These are phyloP conservation scores for Linaria vulgaris DNA, from an alignment of 257 asterid species.

Conservation along the genomic window DNA sequence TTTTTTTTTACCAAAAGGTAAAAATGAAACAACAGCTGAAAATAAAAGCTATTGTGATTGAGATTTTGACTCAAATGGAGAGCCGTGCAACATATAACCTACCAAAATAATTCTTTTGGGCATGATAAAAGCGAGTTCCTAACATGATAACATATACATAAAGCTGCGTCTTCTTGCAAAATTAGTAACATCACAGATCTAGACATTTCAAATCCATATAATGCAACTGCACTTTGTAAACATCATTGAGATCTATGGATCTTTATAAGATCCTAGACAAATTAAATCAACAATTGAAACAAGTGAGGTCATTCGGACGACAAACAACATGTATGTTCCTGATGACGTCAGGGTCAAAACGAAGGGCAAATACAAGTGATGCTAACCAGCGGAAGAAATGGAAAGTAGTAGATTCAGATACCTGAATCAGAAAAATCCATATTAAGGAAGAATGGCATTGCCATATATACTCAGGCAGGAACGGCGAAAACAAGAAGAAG, in stretches of 20 bases:
- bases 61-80: slow-evolving; percentile 1
- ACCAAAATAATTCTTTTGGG: background rate
- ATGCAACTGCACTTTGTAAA: slow-evolving; percentile 12
- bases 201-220: slow-evolving; percentile 24
- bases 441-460: slow-evolving; percentile 18
- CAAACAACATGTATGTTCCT: background rate
- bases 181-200: slow-evolving; percentile 18
- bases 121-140: background rate
- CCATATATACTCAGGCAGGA: slow-evolving; percentile 27
- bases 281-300: slow-evolving; percentile 13
- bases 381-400: slow-evolving; percentile 15
- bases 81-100: background rate
- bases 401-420: slow-evolving; percentile 20
- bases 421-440: slow-evolving; percentile 25
- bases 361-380: slow-evolving; percentile 17
- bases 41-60: background rate
- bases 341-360: slow-evolving; percentile 10
- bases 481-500: slow-evolving; percentile 17
- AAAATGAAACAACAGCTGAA: background rate
- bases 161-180: background rate
- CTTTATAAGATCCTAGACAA: slow-evolving; percentile 17
- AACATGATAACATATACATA: background rate
- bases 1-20: background rate
- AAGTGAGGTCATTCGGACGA: background rate
- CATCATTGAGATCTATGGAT: slow-evolving; percentile 16